These are phyloP conservation scores for Boletus edulis DNA, from an alignment of 768 basidiomycete species.

Conservation along the genomic window DNA sequence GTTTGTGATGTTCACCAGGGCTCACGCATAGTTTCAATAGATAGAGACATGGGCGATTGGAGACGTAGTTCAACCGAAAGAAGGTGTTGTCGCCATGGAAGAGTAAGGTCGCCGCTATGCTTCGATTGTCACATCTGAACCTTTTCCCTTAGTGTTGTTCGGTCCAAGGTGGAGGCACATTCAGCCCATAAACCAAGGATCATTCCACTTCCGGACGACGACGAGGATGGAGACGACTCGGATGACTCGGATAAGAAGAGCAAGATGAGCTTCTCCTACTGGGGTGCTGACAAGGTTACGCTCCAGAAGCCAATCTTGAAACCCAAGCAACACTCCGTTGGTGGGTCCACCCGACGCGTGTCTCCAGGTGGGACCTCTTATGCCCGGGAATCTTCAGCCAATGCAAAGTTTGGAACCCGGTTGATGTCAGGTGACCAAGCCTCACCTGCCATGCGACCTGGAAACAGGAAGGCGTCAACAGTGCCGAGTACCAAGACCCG, in stretches of 20 bases:
- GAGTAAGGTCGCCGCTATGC: conserved; percentile 55
- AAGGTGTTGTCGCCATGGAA: conserved; percentile 87
- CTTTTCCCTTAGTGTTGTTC: conserved; percentile 52
- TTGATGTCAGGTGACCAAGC: conserved; percentile 61
- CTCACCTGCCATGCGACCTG: conserved; percentile 47
- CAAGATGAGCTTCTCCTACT: conserved; percentile 94
- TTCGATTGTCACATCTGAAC: conserved; percentile 8
- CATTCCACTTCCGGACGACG: conserved; percentile 66
- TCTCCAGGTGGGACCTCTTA: conserved; percentile 53
- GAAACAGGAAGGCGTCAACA: conserved; percentile 59
- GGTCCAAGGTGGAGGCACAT: conserved; percentile 62
- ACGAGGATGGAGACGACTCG: conserved; percentile 60
- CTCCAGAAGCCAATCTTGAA: conserved; percentile 76
- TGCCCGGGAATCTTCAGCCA: conserved; percentile 79
- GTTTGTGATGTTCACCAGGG: neutral
- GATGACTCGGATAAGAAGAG: conserved; percentile 87
- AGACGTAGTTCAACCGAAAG: conserved; percentile 68
- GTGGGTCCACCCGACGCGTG: conserved; percentile 36
- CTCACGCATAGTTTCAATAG: conserved; percentile 36
- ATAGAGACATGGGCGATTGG: conserved; percentile 88
- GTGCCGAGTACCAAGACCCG: conserved; percentile 40
- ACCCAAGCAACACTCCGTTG: conserved; percentile 34
- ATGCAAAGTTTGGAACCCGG: conserved; percentile 90
- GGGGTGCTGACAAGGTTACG: conserved; percentile 90
- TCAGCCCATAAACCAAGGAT: conserved; percentile 60